Percentiles rank a stretch among this genome's conserved stretches.
Evolutionary conservation across 768 basidiomycete species (phyloP).

Genomic region (Suillus luteus): DNA sequence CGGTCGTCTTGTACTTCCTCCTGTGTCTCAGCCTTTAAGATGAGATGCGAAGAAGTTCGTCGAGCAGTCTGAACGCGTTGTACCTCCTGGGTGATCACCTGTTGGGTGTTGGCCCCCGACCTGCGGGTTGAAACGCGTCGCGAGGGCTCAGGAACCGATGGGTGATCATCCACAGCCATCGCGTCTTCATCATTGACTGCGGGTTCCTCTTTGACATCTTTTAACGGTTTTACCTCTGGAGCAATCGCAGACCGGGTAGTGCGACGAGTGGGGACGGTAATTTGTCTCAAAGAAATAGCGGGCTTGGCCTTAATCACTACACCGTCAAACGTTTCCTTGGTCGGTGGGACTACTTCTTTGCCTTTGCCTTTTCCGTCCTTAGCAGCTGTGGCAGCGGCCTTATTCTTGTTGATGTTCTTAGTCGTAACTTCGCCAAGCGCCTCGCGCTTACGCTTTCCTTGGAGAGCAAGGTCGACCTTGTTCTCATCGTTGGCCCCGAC

Average conservation of each 20-base stretch:
- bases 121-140: constrained; percentile 32
- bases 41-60: constrained; percentile 35
- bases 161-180: constrained; percentile 50
- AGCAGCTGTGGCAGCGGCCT: constrained; percentile 39
- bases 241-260: constrained; percentile 31
- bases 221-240: constrained; percentile 30
- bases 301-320: constrained; percentile 60
- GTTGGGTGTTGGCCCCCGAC: constrained; percentile 21
- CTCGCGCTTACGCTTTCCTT: constrained; percentile 74
- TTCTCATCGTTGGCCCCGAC: constrained; percentile 33
- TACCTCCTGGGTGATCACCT: constrained; percentile 31
- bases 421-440: constrained; percentile 72
- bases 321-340: constrained; percentile 58
- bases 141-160: constrained; percentile 22
- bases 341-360: constrained; percentile 38
- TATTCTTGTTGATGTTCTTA: constrained; percentile 49
- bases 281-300: constrained; percentile 45
- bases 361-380: constrained; percentile 58
- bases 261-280: constrained; percentile 45
- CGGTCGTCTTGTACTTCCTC: constrained; percentile 62
- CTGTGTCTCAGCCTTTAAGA: constrained; percentile 34
- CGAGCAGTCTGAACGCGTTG: constrained; percentile 30
- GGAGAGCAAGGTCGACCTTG: constrained; percentile 48
- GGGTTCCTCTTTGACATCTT: constrained; percentile 37
- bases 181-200: constrained; percentile 48